Conservation (phyloP, 495 filamentous ascomycete genomes). For the Xylaria grammica region DNA sequence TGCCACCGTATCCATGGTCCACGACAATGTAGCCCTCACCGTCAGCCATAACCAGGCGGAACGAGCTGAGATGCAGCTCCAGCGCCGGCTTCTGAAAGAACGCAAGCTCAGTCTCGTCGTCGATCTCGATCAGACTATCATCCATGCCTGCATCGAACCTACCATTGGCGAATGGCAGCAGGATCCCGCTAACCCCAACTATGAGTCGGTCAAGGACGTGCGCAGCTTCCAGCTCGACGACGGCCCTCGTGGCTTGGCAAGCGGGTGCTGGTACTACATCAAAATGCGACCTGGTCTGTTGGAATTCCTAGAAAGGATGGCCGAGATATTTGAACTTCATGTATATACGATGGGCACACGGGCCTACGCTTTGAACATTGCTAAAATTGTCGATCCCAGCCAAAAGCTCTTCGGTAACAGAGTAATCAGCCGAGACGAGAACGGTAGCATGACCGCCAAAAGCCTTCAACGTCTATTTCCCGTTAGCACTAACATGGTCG, state of each 20-base stretch:
- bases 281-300: constrained; percentile 94
- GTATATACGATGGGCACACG: constrained; percentile 99
- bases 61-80: constrained; percentile 82
- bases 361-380: constrained; percentile 90
- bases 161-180: constrained; percentile 95
- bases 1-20: constrained; percentile 90
- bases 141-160: constrained; percentile 96
- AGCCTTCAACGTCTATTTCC: constrained; percentile 91
- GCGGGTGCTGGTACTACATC: constrained; percentile 92
- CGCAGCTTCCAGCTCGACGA: constrained; percentile 88
- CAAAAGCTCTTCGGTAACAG: constrained; percentile 90
- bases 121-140: constrained; percentile 97
- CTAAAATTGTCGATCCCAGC: constrained; percentile 89
- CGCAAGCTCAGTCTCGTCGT: constrained; percentile 92
- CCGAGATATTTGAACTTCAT: constrained; percentile 88
- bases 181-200: constrained; percentile 86
- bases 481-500: constrained; percentile 97
- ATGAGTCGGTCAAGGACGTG: constrained; percentile 88
- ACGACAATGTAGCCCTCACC: constrained; percentile 82
- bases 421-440: constrained; percentile 95
- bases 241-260: constrained; percentile 65
- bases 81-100: constrained; percentile 76
- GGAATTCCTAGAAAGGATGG: constrained; percentile 78
- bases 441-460: constrained; percentile 88
- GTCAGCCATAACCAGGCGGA: constrained; percentile 77